Conservation (phyloP, 495 filamentous ascomycete species). For the Halenospora varia region DNA sequence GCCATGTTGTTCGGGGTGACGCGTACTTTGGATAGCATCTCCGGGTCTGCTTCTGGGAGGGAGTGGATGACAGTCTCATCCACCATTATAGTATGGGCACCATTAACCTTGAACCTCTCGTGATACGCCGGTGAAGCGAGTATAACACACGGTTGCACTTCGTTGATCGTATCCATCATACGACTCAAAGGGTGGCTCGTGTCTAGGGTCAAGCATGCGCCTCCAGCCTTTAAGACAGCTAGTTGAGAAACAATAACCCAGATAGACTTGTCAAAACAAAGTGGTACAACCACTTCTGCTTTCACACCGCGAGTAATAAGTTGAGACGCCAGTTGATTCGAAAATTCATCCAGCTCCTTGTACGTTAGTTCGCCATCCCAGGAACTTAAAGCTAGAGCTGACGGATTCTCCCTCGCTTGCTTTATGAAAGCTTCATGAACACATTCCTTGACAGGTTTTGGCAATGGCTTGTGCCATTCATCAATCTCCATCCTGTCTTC, state of each 20-base stretch:
- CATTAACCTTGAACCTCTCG: background rate
- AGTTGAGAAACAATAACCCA: conserved; percentile 35
- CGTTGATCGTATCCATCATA: too few species aligned
- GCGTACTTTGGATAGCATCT: background rate
- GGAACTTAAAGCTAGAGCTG: conserved; percentile 3
- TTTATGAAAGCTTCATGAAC: too few species aligned
- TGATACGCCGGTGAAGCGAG: background rate
- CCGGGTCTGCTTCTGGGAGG: background rate
- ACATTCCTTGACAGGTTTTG: too few species aligned
- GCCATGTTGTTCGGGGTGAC: background rate
- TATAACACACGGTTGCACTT: too few species aligned
- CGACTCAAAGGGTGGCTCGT: too few species aligned
- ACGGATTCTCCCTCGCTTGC: too few species aligned
- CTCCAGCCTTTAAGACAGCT: conserved; percentile 37
- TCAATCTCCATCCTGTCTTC: too few species aligned
- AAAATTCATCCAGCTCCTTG: conserved; percentile 2
- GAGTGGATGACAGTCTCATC: background rate
- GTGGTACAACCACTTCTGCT: background rate
- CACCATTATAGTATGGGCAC: background rate
- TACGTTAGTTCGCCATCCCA: conserved; percentile 38
- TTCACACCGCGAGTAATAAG: background rate
- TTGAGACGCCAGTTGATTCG: background rate
- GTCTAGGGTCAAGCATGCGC: conserved; percentile 46
- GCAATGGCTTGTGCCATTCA: too few species aligned
- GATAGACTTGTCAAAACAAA: conserved; percentile 40